These are phyloP conservation scores for Mortierella claussenii DNA, from an alignment of 192 early-diverging fungal species.

Conservation along the genomic window DNA sequence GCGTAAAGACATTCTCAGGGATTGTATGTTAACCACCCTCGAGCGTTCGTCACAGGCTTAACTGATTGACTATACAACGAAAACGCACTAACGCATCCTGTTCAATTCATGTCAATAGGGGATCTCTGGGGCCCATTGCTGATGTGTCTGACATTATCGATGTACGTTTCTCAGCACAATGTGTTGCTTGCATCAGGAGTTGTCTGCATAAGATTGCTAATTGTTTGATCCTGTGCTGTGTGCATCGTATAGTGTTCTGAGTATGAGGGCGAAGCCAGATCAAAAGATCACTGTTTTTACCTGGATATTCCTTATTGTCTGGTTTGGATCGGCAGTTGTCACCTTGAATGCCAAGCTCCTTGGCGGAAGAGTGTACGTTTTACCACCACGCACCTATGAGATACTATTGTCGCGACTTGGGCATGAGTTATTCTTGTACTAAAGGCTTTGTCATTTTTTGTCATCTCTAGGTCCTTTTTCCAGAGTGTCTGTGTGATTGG, in stretches of 20 bases:
- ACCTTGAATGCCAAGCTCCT: conserved; percentile 97
- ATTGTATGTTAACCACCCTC: conserved; percentile 63
- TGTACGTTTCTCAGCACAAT: conserved; percentile 61
- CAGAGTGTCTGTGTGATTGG: conserved; percentile 96
- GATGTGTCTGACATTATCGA: conserved; percentile 90
- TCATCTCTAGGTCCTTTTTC: conserved; percentile 86
- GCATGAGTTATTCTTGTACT: no score
- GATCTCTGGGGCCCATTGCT: conserved; percentile 97
- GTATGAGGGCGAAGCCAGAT: conserved; percentile 76
- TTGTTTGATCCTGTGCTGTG: conserved; percentile 75
- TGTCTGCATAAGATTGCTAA: background rate
- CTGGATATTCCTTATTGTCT: conserved; percentile 94
- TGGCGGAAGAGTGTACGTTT: conserved; percentile 84
- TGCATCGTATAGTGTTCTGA: conserved; percentile 69
- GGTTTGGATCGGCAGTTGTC: conserved; percentile 92
- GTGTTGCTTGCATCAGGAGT: background rate
- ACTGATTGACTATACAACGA: no score
- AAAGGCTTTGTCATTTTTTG: conserved; percentile 8
- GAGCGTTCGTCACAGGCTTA: no score
- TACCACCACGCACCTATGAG: background rate
- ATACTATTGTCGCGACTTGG: no score
- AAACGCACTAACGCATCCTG: conserved; percentile 4
- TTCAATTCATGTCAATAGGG: conserved; percentile 69
- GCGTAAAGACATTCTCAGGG: conserved; percentile 72
- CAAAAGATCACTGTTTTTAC: conserved; percentile 92